Evolutionary conservation across 495 filamentous ascomycete genomes (phyloP).

Genomic region (Penicillium pancosmium): DNA sequence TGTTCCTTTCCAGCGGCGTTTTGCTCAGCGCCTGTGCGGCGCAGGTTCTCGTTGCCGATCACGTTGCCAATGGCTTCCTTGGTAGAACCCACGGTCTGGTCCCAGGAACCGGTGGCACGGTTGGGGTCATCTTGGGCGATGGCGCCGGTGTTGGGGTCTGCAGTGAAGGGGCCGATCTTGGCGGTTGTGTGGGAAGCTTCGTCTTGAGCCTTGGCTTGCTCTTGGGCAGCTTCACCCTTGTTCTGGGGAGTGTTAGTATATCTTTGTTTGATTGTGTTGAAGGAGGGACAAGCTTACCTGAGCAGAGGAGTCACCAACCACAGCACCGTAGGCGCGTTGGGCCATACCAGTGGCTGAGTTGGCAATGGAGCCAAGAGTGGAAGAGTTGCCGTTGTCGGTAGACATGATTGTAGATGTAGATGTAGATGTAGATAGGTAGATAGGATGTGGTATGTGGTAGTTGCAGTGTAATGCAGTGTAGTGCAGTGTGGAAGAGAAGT

Average conservation of each 20-base stretch:
- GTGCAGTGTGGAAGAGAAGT: too few species aligned
- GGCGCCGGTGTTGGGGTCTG: constrained; percentile 69
- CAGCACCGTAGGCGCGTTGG: constrained; percentile 68
- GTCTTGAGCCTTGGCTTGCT: constrained; percentile 63
- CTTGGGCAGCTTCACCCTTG: constrained; percentile 59
- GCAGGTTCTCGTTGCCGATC: constrained; percentile 73
- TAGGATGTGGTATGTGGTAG: not conserved
- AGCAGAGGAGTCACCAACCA: constrained; percentile 74
- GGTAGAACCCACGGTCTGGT: constrained; percentile 82
- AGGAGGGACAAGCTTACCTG: constrained; percentile 48
- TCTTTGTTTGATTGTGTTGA: not conserved
- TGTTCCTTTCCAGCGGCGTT: constrained; percentile 78
- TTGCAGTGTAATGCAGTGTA: constrained; percentile 1
- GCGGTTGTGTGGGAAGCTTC: constrained; percentile 66
- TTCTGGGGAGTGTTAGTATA: constrained; percentile 29
- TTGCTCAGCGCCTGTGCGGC: constrained; percentile 72
- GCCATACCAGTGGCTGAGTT: constrained; percentile 75
- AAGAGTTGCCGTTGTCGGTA: constrained; percentile 56
- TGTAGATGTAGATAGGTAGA: constrained; percentile 11
- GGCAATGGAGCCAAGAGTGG: constrained; percentile 78
- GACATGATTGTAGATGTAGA: constrained; percentile 53
- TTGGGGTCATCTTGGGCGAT: constrained; percentile 72
- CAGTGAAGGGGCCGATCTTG: constrained; percentile 66
- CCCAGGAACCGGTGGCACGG: constrained; percentile 72
- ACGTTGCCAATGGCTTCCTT: constrained; percentile 83